phyloP scores from a whole-genome alignment of 768 basidiomycete species.

The Trametes cingulata region DNA sequence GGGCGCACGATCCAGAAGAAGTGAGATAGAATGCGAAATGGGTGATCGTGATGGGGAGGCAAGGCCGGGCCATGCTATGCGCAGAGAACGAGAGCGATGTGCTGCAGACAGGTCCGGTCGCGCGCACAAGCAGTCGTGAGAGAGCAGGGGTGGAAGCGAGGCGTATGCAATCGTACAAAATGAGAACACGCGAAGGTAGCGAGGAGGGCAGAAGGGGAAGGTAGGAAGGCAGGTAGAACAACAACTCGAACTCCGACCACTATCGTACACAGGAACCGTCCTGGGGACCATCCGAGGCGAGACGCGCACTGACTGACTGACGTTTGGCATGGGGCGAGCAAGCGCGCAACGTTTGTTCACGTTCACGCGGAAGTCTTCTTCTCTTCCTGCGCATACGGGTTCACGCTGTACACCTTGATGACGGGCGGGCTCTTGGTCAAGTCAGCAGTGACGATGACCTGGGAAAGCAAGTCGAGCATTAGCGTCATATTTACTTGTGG shows the following conservation, averaged over 20 bases:
- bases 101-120: neutral
- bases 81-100: neutral
- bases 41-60: neutral
- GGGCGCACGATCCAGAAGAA: slow-evolving; percentile 2
- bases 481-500: neutral
- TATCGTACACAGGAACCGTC: slow-evolving; percentile 25
- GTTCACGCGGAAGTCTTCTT: slow-evolving; percentile 28
- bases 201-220: neutral
- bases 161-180: slow-evolving; percentile 16
- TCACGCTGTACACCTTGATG: slow-evolving; percentile 96
- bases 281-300: slow-evolving; percentile 4
- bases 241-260: slow-evolving; percentile 2
- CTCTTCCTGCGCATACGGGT: slow-evolving; percentile 76
- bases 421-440: slow-evolving; percentile 95
- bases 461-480: neutral
- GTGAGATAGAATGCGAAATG: neutral
- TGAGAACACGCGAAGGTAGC: slow-evolving; percentile 4
- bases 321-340: neutral
- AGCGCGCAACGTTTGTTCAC: neutral
- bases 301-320: neutral
- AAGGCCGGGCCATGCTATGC: neutral
- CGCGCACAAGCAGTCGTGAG: slow-evolving; percentile 1
- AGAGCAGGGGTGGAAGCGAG: slow-evolving; percentile 3
- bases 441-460: slow-evolving; percentile 96
- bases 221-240: neutral